Evolutionary conservation across 352 stramenopile genomes (phyloP).

Genomic region (Aphanomyces invadans): DNA sequence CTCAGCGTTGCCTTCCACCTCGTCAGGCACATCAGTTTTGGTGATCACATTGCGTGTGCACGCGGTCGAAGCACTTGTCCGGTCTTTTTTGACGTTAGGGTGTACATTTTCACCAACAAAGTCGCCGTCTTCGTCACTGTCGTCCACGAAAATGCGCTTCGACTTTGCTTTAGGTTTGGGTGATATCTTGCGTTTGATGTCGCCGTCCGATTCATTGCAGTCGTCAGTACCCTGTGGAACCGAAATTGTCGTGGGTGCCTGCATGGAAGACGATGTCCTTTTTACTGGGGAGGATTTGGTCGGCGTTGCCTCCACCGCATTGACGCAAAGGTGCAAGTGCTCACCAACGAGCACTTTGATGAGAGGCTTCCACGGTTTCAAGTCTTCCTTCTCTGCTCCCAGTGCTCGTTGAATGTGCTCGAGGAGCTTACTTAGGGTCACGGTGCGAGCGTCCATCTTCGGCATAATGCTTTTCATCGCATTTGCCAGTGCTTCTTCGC

Average conservation of each 20-base stretch:
- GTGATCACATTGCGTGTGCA: no score
- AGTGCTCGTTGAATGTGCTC: conserved; percentile 31
- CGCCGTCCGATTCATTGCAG: conserved; percentile 30
- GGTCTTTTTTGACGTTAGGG: conserved; percentile 20
- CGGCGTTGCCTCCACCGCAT: conserved; percentile 10
- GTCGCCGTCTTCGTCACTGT: conserved; percentile 9
- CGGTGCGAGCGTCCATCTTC: conserved; percentile 40
- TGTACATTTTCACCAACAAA: conserved; percentile 29
- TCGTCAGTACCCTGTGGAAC: conserved; percentile 15
- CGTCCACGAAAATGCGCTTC: conserved; percentile 9
- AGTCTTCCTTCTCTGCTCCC: conserved; percentile 30
- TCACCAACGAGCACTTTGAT: conserved; percentile 47
- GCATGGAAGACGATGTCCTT: neutral
- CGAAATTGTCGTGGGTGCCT: neutral
- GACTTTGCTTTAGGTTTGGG: neutral
- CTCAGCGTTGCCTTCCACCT: no score
- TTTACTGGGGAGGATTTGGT: neutral
- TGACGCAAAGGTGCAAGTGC: conserved; percentile 34
- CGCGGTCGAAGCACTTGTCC: no score
- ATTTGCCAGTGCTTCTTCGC: conserved; percentile 27
- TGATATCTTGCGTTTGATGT: conserved; percentile 1
- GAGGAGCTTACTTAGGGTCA: conserved; percentile 44
- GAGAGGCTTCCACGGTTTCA: conserved; percentile 43
- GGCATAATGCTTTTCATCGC: conserved; percentile 50
- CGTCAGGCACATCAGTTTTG: no score